A percentile compares a stretch with the other conserved stretches of the same genome.
phyloP scores from a whole-genome alignment of 2,329 filamentous ascomycete genomes.

The Acrocalymma vagum region DNA sequence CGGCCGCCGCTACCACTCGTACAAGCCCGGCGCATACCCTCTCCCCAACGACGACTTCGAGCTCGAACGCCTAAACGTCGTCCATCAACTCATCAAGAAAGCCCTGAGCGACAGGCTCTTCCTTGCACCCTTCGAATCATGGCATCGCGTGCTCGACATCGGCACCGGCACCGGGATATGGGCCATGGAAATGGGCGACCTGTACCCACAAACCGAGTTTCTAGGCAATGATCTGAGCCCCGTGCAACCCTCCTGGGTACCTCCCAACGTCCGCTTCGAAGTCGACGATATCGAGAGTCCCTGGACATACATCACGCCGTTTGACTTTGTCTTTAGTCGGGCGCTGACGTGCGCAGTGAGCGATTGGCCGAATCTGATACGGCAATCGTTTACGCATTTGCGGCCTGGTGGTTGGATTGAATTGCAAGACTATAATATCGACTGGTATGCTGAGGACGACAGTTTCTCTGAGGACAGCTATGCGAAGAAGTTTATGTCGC shows the following conservation, averaged over 20 bases:
- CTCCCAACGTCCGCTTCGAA: slow-evolving; percentile 49
- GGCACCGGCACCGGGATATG: slow-evolving; percentile 24
- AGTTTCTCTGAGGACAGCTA: slow-evolving; percentile 28
- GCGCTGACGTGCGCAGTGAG: slow-evolving; percentile 39
- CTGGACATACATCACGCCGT: slow-evolving; percentile 44
- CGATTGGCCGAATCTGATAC: slow-evolving; percentile 39
- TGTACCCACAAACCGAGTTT: slow-evolving; percentile 20
- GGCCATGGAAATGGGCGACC: slow-evolving; percentile 30
- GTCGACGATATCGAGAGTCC: slow-evolving; percentile 50
- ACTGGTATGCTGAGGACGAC: slow-evolving; percentile 24
- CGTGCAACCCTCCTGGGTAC: slow-evolving; percentile 48
- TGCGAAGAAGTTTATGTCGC: slow-evolving; percentile 28
- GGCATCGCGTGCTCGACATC: slow-evolving; percentile 22
- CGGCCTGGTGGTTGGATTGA: slow-evolving; percentile 45
- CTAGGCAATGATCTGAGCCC: slow-evolving; percentile 47
- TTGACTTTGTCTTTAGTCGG: slow-evolving; percentile 41
- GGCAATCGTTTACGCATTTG: slow-evolving; percentile 46
- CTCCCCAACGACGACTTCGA: slow-evolving; percentile 30
- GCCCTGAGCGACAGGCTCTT: slow-evolving; percentile 40
- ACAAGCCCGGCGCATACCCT: slow-evolving; percentile 40
- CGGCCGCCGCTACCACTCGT: slow-evolving; percentile 36
- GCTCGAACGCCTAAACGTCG: slow-evolving; percentile 20
- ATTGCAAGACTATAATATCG: slow-evolving; percentile 31
- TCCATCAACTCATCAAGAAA: slow-evolving; percentile 36
- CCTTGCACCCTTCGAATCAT: slow-evolving; percentile 18